These are phyloP conservation scores for Podaxis mareebaensis DNA, from an alignment of 768 basidiomycete genomes.

Conservation along the genomic window DNA sequence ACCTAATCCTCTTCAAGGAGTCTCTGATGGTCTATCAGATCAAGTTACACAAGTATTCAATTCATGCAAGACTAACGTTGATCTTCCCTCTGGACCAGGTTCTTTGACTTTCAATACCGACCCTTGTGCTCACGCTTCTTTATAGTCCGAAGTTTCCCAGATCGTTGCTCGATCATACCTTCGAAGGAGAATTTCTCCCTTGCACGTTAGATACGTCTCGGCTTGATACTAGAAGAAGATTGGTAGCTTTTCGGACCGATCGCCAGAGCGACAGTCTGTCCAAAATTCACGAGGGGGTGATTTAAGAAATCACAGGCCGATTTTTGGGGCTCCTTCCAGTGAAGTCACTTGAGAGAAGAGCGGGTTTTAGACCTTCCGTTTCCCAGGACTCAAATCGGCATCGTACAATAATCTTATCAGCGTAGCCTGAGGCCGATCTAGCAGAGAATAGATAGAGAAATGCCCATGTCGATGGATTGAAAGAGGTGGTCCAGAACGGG, in stretches of 20 bases:
- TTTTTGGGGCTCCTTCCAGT: background rate
- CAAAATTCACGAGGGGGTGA: background rate
- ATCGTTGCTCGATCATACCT: background rate
- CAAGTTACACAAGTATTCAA: background rate
- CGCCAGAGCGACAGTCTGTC: background rate
- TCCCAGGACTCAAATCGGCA: background rate
- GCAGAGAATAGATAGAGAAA: background rate
- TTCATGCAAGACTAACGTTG: background rate
- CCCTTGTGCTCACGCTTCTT: background rate
- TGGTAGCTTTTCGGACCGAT: background rate
- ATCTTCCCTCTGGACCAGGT: background rate
- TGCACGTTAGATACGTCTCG: background rate
- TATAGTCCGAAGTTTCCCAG: slow-evolving; percentile 2
- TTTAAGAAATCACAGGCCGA: background rate
- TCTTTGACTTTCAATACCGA: background rate
- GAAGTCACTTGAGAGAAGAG: background rate
- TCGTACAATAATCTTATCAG: background rate
- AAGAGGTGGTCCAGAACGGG: background rate
- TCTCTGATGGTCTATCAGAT: background rate
- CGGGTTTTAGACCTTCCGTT: background rate
- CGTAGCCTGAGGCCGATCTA: background rate
- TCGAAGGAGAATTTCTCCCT: background rate
- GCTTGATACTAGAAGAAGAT: background rate
- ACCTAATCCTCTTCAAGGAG: background rate
- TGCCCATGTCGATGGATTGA: background rate